Evolutionary conservation across 352 stramenopile species (phyloP).

Genomic region (Globisporangium sylvaticum): DNA sequence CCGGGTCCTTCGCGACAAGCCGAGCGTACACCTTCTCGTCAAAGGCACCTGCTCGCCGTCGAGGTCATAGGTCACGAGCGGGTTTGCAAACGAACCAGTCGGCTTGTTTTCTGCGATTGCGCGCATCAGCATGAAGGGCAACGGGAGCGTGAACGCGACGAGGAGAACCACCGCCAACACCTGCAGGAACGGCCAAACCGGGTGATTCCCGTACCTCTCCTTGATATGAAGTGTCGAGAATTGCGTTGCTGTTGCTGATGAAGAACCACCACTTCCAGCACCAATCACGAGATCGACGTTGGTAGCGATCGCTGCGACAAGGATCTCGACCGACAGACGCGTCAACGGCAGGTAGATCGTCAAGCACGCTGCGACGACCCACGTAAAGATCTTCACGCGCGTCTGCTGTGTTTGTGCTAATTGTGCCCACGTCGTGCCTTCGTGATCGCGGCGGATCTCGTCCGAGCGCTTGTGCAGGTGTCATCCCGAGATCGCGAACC

Average conservation of each 20-base stretch:
- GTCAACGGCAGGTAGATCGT: constrained; percentile 46
- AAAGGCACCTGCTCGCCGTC: constrained; percentile 37
- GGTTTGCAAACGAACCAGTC: constrained; percentile 34
- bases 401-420: constrained; percentile 30
- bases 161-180: constrained; percentile 25
- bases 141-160: constrained; percentile 31
- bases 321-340: constrained; percentile 32
- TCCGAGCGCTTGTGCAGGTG: constrained; percentile 36
- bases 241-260: background rate
- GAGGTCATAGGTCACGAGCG: constrained; percentile 35
- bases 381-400: constrained; percentile 33
- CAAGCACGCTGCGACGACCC: constrained; percentile 36
- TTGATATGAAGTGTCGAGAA: constrained; percentile 1
- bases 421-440: constrained; percentile 33
- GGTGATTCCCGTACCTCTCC: constrained; percentile 15
- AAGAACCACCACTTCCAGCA: no score
- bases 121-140: constrained; percentile 28
- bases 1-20: constrained; percentile 32
- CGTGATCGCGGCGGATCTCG: constrained; percentile 43
- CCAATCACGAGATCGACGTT: background rate
- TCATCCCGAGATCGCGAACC: constrained; percentile 31
- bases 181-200: constrained; percentile 24
- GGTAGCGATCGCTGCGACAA: constrained; percentile 7
- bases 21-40: constrained; percentile 45
- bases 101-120: constrained; percentile 37